Percentiles rank a stretch among this genome's conserved stretches.
Conservation (phyloP, 345 rosid species). For the Linum lewisii region DNA sequence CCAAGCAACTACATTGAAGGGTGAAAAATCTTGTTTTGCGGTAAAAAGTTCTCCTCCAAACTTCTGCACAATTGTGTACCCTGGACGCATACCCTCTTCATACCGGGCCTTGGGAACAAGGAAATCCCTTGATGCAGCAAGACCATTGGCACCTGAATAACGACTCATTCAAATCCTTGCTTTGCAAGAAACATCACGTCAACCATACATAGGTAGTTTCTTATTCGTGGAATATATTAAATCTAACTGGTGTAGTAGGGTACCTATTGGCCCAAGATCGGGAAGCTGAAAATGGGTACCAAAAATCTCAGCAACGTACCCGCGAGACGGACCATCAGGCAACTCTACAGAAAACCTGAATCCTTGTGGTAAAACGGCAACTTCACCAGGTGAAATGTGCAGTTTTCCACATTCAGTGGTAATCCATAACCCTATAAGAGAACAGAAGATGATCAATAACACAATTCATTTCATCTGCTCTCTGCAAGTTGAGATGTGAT, state of each 20-base stretch:
- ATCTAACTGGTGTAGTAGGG: too few relatives aligned
- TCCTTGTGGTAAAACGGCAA: constrained; percentile 81
- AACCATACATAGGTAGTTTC: not conserved
- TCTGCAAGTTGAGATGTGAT: not conserved
- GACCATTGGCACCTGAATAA: constrained; percentile 82
- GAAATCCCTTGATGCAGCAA: constrained; percentile 87
- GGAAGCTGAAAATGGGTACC: constrained; percentile 97
- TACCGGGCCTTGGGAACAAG: constrained; percentile 82
- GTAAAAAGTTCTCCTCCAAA: constrained; percentile 82
- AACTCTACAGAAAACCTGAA: constrained; percentile 62
- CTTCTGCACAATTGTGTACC: constrained; percentile 67
- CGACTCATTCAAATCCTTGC: constrained; percentile 9
- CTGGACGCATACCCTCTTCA: constrained; percentile 56
- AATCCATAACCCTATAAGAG: constrained; percentile 67
- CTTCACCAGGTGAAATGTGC: constrained; percentile 80
- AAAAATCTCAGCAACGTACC: constrained; percentile 85
- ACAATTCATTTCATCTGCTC: not conserved
- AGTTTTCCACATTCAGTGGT: constrained; percentile 87
- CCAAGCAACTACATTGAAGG: constrained; percentile 96
- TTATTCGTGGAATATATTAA: too few relatives aligned
- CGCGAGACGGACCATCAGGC: constrained; percentile 87
- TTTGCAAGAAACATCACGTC: not conserved
- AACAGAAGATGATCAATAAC: constrained; percentile 8
- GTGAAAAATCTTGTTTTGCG: constrained; percentile 92
- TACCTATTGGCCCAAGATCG: constrained; percentile 98